phyloP scores from a whole-genome alignment of 441 rosid species.

The Pelargonium exstipulatum region DNA sequence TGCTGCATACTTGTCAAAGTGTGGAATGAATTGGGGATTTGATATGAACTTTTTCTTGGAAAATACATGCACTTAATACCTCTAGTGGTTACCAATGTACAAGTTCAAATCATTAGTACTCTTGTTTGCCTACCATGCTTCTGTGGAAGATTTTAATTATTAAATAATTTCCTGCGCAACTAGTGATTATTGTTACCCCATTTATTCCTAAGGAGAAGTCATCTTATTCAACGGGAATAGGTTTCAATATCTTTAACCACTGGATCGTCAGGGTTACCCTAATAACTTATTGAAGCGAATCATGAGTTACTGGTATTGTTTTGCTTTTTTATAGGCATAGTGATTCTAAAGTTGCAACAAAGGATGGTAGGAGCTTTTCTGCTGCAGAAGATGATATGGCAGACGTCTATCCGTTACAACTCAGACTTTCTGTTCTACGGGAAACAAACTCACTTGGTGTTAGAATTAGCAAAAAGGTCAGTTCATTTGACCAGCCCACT shows the following conservation, averaged over 20 bases:
- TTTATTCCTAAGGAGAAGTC: neutral
- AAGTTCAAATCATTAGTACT: neutral
- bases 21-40: neutral
- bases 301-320: constrained; percentile 11
- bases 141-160: neutral
- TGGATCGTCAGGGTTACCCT: neutral
- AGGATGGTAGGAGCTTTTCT: constrained; percentile 57
- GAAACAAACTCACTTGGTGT: constrained; percentile 74
- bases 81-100: neutral
- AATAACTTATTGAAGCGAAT: constrained; percentile 4
- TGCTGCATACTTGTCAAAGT: constrained; percentile 8
- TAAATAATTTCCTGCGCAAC: neutral
- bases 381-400: constrained; percentile 87
- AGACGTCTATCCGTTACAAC: constrained; percentile 88
- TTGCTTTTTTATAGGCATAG: constrained; percentile 54
- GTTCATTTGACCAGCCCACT: constrained; percentile 18
- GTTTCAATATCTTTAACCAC: constrained; percentile 1
- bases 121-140: neutral
- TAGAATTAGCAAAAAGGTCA: constrained; percentile 85
- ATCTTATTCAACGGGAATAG: neutral
- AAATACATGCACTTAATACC: neutral
- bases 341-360: constrained; percentile 59
- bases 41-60: neutral
- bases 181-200: neutral
- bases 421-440: constrained; percentile 62